phyloP scores from a whole-genome alignment of 2,329 filamentous ascomycete genomes.

The Penicillium sp. region DNA sequence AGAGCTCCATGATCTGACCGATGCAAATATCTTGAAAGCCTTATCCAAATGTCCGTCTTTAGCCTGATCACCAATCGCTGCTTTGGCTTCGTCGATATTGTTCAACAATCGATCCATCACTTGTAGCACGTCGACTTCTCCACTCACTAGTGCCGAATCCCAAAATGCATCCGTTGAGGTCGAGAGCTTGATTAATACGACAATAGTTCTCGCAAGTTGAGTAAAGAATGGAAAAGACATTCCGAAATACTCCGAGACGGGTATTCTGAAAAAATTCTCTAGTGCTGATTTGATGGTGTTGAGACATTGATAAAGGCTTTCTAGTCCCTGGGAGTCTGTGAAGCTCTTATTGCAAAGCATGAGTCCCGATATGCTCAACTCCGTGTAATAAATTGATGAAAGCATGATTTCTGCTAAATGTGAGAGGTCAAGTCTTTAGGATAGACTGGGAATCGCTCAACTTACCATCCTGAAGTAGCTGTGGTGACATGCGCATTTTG shows the following conservation, averaged over 20 bases:
- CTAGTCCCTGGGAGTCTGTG: not conserved
- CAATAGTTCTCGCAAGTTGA: constrained; percentile 6
- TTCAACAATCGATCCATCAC: constrained; percentile 6
- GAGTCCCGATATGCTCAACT: constrained; percentile 4
- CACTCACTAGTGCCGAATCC: constrained; percentile 1
- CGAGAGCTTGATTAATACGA: constrained; percentile 6
- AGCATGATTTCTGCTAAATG: not conserved
- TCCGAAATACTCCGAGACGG: not conserved
- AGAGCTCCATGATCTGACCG: constrained; percentile 1
- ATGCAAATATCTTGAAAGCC: not conserved
- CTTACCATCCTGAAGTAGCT: constrained; percentile 5
- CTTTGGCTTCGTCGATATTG: not conserved
- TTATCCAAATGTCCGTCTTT: constrained; percentile 2
- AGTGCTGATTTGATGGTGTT: constrained; percentile 1
- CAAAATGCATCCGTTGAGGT: constrained; percentile 1
- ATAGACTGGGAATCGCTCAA: not conserved
- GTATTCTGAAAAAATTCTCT: constrained; percentile 5
- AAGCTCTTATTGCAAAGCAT: not conserved
- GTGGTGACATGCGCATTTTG: not conserved
- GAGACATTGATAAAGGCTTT: constrained; percentile 6
- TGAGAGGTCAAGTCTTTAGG: not conserved
- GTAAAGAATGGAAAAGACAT: constrained; percentile 4
- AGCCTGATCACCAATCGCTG: not conserved
- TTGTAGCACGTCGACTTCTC: constrained; percentile 2
- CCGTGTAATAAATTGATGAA: constrained; percentile 4